Percentiles rank a stretch among this genome's conserved stretches.
These are phyloP conservation scores for Pseudodiploospora longispora DNA, from an alignment of 2,329 filamentous ascomycete species.

Conservation along the genomic window DNA sequence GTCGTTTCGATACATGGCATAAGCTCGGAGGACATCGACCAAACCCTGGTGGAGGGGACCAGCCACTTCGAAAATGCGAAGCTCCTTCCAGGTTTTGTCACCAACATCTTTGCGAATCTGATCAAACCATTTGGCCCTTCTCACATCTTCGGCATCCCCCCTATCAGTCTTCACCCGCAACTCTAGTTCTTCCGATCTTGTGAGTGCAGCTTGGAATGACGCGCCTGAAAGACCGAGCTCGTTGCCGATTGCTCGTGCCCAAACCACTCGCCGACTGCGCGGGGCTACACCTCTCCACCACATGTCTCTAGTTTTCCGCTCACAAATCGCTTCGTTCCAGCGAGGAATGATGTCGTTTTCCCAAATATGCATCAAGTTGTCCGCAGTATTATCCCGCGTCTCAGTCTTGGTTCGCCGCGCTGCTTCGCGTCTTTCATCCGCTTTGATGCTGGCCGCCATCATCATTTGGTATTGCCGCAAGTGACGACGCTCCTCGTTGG, in stretches of 20 bases:
- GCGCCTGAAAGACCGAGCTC: slow-evolving; percentile 58
- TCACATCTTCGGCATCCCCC: slow-evolving; percentile 44
- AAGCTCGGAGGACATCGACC: slow-evolving; percentile 67
- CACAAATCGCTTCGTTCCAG: slow-evolving; percentile 62
- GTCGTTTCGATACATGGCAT: slow-evolving; percentile 74
- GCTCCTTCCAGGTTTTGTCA: slow-evolving; percentile 58
- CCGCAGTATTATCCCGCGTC: slow-evolving; percentile 46
- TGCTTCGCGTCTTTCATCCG: slow-evolving; percentile 51
- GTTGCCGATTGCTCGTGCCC: slow-evolving; percentile 66
- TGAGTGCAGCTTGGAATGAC: slow-evolving; percentile 63
- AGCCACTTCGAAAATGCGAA: slow-evolving; percentile 61
- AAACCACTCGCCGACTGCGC: slow-evolving; percentile 59
- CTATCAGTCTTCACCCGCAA: slow-evolving; percentile 43
- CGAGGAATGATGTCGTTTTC: slow-evolving; percentile 68
- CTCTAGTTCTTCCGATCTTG: slow-evolving; percentile 57
- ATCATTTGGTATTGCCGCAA: slow-evolving; percentile 78
- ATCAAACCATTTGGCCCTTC: slow-evolving; percentile 52
- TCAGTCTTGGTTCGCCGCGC: slow-evolving; percentile 43
- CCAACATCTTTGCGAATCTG: slow-evolving; percentile 57
- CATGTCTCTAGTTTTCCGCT: slow-evolving; percentile 63
- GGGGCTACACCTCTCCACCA: slow-evolving; percentile 78
- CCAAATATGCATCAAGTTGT: slow-evolving; percentile 57
- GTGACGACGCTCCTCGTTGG: slow-evolving; percentile 84
- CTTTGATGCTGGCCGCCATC: slow-evolving; percentile 58
- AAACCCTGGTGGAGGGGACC: slow-evolving; percentile 61